Evolutionary conservation across 2,329 filamentous ascomycete species (phyloP), one percentile per base, ranked within the genome.

Genomic region (Keithomyces neogunnii): DNA sequence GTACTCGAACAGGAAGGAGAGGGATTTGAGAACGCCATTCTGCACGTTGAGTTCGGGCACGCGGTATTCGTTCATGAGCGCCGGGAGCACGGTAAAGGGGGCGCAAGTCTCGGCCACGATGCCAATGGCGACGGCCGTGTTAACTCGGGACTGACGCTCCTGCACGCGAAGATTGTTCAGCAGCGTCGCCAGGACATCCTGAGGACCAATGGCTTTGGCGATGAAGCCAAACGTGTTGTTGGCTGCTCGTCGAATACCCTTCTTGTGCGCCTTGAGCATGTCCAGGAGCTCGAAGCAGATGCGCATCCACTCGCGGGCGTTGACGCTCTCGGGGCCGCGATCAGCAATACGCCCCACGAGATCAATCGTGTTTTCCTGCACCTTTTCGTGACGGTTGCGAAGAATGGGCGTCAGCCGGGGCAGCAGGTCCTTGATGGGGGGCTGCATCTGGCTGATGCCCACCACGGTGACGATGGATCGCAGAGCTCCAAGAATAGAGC

Each of bases 211-310:
- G 54, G 93, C 93, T 73, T 99, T 99, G 66, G 93, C 93, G 63
- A 99, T 99, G 78, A 96, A 99, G 68, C 93, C 93, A 63, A 99
- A 99, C 0, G 93, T 99, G 75, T 99, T 99, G 81, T 99, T 99
- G 61, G 93, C 95, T 28, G 93, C 93, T 69, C 93, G 86, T 58
- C 93, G 88, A 60, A 99, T 99, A 58, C 93, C 95, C 78, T 99
- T 99, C 74, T 99, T 99, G 77, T 99, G 93, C 5, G 93, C 93
- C 72, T 99, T 99, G 63, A 99, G 81, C 93, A 99, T 99, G 71
- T 99, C 93, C 32, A 99, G 82, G 50, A 99, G 77, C 73, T 99
- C 93, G 69, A 99, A 99, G 73, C 93, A 99, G 67, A 99, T 99
- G 66, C 93, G 85, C 95, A 99, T 99, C 93, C 93, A 99, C 71